Evolutionary conservation across 495 filamentous ascomycete genomes (phyloP).

Genomic region (Jackrogersella multiformis): DNA sequence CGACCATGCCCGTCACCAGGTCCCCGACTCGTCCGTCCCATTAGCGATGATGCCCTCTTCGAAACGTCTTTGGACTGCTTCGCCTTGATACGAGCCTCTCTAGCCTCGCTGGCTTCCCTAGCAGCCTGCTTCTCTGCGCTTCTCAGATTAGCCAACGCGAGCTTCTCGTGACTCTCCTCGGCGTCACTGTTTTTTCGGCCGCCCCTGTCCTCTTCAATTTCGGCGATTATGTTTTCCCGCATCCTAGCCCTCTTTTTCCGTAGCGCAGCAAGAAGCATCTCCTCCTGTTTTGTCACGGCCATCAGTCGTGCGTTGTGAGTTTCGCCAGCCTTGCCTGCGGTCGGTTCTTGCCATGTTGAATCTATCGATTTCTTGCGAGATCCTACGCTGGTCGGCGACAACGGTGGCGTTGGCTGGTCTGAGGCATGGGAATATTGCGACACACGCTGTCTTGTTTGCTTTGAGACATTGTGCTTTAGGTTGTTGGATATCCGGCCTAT

Average conservation of each 20-base stretch:
- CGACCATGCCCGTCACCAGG: conserved; percentile 9
- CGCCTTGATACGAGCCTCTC: conserved; percentile 21
- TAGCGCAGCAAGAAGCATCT: conserved; percentile 82
- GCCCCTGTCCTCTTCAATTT: conserved; percentile 54
- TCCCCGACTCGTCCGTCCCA: conserved; percentile 5
- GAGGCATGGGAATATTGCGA: conserved; percentile 44
- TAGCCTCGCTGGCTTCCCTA: conserved; percentile 22
- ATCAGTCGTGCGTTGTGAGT: conserved; percentile 71
- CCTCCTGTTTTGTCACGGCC: conserved; percentile 86
- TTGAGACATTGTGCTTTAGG: conserved; percentile 19
- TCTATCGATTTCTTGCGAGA: conserved; percentile 51
- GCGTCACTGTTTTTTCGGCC: conserved; percentile 11
- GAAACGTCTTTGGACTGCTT: conserved; percentile 19
- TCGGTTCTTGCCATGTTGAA: conserved; percentile 32
- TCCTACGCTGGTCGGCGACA: conserved; percentile 59
- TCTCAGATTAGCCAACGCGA: conserved; percentile 21
- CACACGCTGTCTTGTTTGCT: conserved; percentile 29
- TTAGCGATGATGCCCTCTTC: conserved; percentile 30
- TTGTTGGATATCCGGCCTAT: conserved; percentile 19
- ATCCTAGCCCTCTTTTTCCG: conserved; percentile 79
- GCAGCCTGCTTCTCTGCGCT: conserved; percentile 28
- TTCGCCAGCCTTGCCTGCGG: conserved; percentile 37
- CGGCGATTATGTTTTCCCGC: conserved; percentile 73
- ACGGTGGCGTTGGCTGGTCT: conserved; percentile 57
- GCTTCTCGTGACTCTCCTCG: conserved; percentile 19